Base-by-base conservation (phyloP, 2,329 filamentous ascomycete species). In the Clonostachys sp. region DNA sequence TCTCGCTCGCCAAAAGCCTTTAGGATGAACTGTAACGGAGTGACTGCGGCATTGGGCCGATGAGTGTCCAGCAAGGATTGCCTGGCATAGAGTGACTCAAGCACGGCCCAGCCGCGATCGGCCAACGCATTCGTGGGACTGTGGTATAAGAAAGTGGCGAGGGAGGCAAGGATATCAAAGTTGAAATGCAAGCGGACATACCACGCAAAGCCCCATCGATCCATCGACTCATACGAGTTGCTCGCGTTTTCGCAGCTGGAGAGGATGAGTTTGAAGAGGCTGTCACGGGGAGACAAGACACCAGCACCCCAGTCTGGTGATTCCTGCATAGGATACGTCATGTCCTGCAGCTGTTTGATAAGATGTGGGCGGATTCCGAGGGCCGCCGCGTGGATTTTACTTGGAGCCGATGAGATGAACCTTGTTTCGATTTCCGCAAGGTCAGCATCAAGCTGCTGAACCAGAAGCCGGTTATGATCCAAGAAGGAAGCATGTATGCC, bases 141-240 rank as follows among this genome's bases (percentile, higher is more conserved):
- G 33, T 71, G 67, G 52, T 70, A 74, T 12, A 83, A 68, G 54
- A 80, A 75, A 5, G 74, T 74, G 0, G 73, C 71, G 59, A 81
- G 69, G 55, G 77, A 79, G 41, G 75, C 64, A 51, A 82, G 75
- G 30, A 81, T 62, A 47, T 80, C 79, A 41, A 75, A 60, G 54
- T 81, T 77, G 58, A 83, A 80, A 53, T 80, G 73, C 24, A 66
- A 62, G 48, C 72, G 71, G 58, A 72, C 65, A 53, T 75, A 81
- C 79, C 79, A 83, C 12, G 75, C 55, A 56, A 81, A 82, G 2
- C 74, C 74, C 1, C 65, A 67, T 30, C 69, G 63, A n/a, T 64
- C 60, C 52, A 73, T 64, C 4, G 66, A 55, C 24, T 66, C 57
- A 52, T 77, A 76, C 13, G 74, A 62, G 10, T 62, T 61, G 12